Conservation (phyloP, 345 rosid genomes). For the Rhizophora apiculata region DNA sequence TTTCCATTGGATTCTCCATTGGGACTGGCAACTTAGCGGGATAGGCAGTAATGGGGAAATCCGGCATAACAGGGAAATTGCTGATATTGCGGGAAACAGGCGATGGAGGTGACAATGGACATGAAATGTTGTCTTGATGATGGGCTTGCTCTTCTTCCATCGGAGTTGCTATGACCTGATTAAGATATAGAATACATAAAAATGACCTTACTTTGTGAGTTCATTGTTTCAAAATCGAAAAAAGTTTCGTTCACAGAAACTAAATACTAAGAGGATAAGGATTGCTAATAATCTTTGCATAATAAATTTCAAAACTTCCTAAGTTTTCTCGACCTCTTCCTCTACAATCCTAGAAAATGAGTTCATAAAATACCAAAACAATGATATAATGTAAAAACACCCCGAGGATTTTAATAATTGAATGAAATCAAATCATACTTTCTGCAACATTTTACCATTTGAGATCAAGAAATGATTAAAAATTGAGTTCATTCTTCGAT, state of each 20-base stretch:
- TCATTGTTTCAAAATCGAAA: background rate
- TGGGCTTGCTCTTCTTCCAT: constrained; percentile 47
- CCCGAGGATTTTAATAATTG: no score
- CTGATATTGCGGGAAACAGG: constrained; percentile 27
- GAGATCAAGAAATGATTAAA: no score
- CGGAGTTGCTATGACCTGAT: constrained; percentile 53
- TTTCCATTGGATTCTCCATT: constrained; percentile 36
- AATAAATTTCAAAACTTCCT: no score
- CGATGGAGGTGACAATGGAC: constrained; percentile 23
- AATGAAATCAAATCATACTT: no score
- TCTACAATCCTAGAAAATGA: no score
- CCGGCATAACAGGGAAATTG: constrained; percentile 35
- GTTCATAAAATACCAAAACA: no score
- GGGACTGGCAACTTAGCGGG: constrained; percentile 31
- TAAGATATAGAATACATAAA: background rate
- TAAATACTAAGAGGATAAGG: background rate
- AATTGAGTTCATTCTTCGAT: no score
- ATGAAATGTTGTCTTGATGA: constrained; percentile 33
- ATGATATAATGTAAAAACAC: no score
- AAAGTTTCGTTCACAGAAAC: background rate
- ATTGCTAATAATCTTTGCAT: no score
- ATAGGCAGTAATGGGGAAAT: constrained; percentile 27
- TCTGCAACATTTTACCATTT: no score
- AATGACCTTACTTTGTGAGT: background rate
- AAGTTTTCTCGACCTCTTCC: no score